Evolutionary conservation across 2,329 filamentous ascomycete genomes (phyloP).

Genomic region (Dactylellina drechsleri): DNA sequence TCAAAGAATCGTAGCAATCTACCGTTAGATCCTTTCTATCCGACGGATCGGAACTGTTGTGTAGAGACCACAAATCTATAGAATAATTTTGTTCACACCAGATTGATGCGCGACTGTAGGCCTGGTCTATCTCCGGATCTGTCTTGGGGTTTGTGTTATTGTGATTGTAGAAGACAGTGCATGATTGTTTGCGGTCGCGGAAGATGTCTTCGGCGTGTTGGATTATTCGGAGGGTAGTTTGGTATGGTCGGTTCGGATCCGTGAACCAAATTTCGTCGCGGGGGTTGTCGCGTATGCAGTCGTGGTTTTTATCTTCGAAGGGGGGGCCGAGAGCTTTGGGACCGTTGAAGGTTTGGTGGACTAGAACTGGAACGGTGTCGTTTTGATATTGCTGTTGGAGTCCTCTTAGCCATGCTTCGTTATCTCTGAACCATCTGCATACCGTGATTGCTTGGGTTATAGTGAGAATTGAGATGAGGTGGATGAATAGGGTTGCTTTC

Average conservation of each 20-base stretch:
- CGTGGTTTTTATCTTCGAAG: too few species aligned
- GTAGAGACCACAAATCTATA: neutral
- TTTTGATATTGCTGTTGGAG: too few species aligned
- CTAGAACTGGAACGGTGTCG: too few species aligned
- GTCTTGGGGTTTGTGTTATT: neutral
- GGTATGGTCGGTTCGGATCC: slow-evolving; percentile 7
- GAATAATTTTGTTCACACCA: neutral
- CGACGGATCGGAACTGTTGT: neutral
- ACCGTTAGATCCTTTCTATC: neutral
- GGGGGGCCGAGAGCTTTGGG: too few species aligned
- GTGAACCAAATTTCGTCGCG: slow-evolving; percentile 2
- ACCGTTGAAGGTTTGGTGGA: neutral
- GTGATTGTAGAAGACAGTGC: neutral
- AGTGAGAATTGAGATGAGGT: too few species aligned
- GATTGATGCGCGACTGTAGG: neutral
- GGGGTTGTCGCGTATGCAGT: neutral
- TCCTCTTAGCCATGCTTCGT: too few species aligned
- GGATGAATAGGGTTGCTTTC: too few species aligned
- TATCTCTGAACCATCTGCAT: too few species aligned
- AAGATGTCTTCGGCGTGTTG: slow-evolving; percentile 1
- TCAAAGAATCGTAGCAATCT: neutral
- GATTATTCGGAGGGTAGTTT: slow-evolving; percentile 6
- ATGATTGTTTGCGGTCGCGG: neutral
- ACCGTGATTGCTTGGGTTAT: too few species aligned
- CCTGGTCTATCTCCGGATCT: too few species aligned